Evolutionary conservation across 2,329 filamentous ascomycete genomes (phyloP).

Genomic region (Hypoxylon sp.): DNA sequence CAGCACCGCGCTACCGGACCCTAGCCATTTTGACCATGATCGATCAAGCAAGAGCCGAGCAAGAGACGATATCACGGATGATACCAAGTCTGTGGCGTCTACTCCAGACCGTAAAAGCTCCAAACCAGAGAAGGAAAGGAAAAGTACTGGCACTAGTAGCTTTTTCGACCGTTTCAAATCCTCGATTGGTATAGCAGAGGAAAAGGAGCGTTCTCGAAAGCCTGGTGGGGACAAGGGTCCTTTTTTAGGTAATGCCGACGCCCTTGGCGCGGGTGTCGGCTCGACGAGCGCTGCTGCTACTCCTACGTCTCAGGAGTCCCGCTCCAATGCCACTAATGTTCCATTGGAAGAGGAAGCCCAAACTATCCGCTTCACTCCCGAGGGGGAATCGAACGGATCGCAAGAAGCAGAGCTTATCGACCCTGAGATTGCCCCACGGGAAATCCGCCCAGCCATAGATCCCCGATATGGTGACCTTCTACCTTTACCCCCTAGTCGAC

Average conservation of each 20-base stretch:
- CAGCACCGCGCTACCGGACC: constrained; percentile 59
- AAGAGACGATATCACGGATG: constrained; percentile 56
- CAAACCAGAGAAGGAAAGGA: constrained; percentile 47
- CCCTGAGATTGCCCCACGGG: constrained; percentile 65
- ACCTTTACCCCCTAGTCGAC: constrained; percentile 68
- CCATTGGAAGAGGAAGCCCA: constrained; percentile 51
- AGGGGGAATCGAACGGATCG: constrained; percentile 34
- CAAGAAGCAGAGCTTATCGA: constrained; percentile 56
- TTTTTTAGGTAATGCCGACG: constrained; percentile 79
- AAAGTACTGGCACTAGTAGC: constrained; percentile 53
- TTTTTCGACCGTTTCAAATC: constrained; percentile 61
- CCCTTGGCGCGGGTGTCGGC: constrained; percentile 75
- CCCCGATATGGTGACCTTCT: constrained; percentile 72
- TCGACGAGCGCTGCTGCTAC: constrained; percentile 60
- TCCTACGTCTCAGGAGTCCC: constrained; percentile 51
- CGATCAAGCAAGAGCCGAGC: constrained; percentile 50
- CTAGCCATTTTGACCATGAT: constrained; percentile 48
- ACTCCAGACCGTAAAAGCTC: constrained; percentile 48
- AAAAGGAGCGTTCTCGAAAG: constrained; percentile 45
- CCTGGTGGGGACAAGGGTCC: constrained; percentile 57
- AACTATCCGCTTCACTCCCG: constrained; percentile 35
- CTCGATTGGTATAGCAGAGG: constrained; percentile 49
- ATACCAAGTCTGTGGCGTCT: constrained; percentile 56
- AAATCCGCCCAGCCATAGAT: constrained; percentile 71
- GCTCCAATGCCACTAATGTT: constrained; percentile 58